Conservation (phyloP, 257 asterid genomes). For the Petrea volubilis region DNA sequence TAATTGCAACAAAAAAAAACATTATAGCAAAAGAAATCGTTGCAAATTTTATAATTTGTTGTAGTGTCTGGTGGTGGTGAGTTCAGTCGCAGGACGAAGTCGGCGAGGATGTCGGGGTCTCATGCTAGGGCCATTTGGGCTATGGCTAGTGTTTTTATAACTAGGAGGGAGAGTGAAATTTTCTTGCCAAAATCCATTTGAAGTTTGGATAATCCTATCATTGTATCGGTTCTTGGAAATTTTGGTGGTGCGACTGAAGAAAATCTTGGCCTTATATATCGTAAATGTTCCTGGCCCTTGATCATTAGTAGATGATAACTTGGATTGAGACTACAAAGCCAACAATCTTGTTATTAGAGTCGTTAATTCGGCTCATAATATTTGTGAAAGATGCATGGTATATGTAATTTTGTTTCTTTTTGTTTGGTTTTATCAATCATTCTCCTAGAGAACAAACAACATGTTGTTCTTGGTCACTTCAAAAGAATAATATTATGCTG, state of each 20-base stretch:
- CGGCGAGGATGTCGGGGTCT: conserved; percentile 37
- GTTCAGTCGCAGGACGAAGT: conserved; percentile 26
- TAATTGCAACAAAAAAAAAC: too few relatives aligned
- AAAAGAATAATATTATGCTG: too few relatives aligned
- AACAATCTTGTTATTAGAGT: neutral
- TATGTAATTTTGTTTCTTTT: neutral
- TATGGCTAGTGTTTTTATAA: neutral
- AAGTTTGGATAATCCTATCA: too few relatives aligned
- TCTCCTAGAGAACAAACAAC: neutral
- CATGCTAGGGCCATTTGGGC: conserved; percentile 11
- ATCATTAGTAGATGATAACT: too few relatives aligned
- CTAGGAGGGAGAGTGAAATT: neutral
- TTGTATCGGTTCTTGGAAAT: too few relatives aligned
- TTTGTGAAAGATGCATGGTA: neutral
- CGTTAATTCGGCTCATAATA: neutral
- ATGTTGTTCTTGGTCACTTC: too few relatives aligned
- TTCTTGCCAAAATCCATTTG: neutral
- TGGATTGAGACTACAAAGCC: conserved; percentile 1
- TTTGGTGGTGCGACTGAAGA: too few relatives aligned
- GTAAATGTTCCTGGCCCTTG: too few relatives aligned
- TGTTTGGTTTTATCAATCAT: neutral
- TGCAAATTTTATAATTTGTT: too few relatives aligned
- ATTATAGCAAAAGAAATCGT: too few relatives aligned
- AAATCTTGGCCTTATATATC: neutral
- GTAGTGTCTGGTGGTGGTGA: neutral